Conservation (phyloP, 1,284 basidiomycete species). For the Testicularia cyperi region DNA sequence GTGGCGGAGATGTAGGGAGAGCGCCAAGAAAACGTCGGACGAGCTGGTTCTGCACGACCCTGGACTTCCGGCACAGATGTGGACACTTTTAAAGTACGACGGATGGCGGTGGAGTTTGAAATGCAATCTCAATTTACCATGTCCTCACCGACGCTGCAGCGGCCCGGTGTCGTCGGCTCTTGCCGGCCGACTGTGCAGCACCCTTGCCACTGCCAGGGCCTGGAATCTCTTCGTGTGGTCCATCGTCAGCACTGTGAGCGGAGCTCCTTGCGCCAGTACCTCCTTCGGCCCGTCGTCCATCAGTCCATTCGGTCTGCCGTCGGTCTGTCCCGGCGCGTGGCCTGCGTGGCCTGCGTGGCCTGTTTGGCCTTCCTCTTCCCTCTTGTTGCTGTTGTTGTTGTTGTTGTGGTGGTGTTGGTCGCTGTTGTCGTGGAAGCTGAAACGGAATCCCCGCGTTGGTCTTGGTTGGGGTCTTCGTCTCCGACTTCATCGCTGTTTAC, state of each 20-base stretch:
- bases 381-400: slow-evolving; percentile 3
- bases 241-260: no score
- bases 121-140: no score
- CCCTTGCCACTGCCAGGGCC: no score
- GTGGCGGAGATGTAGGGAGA: no score
- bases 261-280: slow-evolving; percentile 30
- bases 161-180: no score
- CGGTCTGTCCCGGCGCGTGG: neutral
- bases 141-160: no score
- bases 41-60: no score
- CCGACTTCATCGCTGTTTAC: slow-evolving; percentile 4
- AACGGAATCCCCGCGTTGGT: slow-evolving; percentile 17
- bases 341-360: neutral
- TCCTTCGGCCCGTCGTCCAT: slow-evolving; percentile 24
- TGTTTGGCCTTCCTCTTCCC: slow-evolving; percentile 17
- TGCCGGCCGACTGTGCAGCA: no score
- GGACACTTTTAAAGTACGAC: no score
- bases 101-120: no score
- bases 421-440: slow-evolving; percentile 1
- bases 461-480: slow-evolving; percentile 9
- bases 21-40: no score
- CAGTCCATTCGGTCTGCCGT: neutral
- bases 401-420: slow-evolving; percentile 1
- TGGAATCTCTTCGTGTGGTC: slow-evolving; percentile 29
- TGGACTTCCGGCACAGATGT: no score